Conservation (phyloP, 441 rosid species). For the Populus hybrid region DNA sequence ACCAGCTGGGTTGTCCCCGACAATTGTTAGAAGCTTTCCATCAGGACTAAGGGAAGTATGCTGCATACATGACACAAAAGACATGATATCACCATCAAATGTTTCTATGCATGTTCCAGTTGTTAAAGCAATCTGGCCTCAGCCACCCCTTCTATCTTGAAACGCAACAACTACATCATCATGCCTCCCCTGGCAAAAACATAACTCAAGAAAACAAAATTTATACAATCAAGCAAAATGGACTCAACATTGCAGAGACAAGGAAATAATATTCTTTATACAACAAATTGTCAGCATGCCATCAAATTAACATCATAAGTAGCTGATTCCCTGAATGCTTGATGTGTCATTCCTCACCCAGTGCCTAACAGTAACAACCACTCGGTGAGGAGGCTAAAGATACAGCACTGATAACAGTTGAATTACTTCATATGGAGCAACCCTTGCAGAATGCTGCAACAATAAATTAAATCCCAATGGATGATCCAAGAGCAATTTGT, state of each 20-base stretch:
- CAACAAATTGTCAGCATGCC: neutral
- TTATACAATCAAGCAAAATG: neutral
- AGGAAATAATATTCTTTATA: neutral
- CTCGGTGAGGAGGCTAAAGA: neutral
- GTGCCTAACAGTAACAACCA: neutral
- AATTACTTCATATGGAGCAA: neutral
- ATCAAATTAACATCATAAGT: neutral
- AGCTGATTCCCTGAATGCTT: neutral
- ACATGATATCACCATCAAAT: neutral
- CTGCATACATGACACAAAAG: constrained; percentile 31
- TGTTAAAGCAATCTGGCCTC: neutral
- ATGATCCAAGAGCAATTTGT: neutral
- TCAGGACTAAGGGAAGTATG: constrained; percentile 75
- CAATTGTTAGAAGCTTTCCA: constrained; percentile 64
- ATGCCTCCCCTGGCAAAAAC: neutral
- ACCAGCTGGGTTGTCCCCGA: constrained; percentile 69
- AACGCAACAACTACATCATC: neutral
- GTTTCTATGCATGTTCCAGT: neutral
- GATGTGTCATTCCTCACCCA: neutral
- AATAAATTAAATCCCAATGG: neutral
- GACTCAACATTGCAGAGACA: neutral
- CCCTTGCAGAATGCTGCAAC: neutral
- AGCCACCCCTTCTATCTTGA: neutral
- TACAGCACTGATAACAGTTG: neutral
- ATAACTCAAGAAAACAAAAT: neutral